Conservation (phyloP, 805 yeast species). For the Schizosaccharomyces octosporus region DNA sequence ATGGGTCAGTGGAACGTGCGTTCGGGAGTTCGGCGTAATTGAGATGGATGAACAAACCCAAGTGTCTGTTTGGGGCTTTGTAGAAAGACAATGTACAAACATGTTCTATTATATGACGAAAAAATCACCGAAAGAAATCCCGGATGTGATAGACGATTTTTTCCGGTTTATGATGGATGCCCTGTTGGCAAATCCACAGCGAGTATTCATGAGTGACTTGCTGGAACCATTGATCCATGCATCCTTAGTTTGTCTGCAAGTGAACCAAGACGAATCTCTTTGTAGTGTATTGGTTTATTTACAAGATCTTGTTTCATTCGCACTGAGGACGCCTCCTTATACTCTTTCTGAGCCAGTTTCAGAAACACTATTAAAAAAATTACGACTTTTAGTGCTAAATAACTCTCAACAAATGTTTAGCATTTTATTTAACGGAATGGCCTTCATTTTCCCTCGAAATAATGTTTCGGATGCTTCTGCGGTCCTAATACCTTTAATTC, state of each 20-base stretch:
- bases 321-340: constrained; percentile 54
- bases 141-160: constrained; percentile 66
- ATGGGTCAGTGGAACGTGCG: constrained; percentile 61
- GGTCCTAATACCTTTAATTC: constrained; percentile 37
- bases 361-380: constrained; percentile 23
- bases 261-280: constrained; percentile 50
- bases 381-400: constrained; percentile 25
- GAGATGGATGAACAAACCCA: constrained; percentile 24
- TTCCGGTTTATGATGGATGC: constrained; percentile 58
- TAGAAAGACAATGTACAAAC: constrained; percentile 36
- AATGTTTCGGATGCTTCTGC: constrained; percentile 53
- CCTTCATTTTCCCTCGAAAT: constrained; percentile 46
- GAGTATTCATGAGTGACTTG: constrained; percentile 21
- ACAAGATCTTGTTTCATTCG: constrained; percentile 69
- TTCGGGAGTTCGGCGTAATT: constrained; percentile 44
- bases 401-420: constrained; percentile 33
- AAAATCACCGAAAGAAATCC: constrained; percentile 15
- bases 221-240: constrained; percentile 28
- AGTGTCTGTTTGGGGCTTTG: constrained; percentile 48
- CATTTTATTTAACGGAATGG: constrained; percentile 37
- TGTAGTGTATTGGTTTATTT: constrained; percentile 46
- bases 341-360: constrained; percentile 34
- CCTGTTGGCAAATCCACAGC: constrained; percentile 44
- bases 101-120: constrained; percentile 24
- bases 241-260: constrained; percentile 27